Evolutionary conservation across 495 filamentous ascomycete genomes (phyloP), one percentile per base, ranked within the genome.

Genomic region (Tuber aestivum): DNA sequence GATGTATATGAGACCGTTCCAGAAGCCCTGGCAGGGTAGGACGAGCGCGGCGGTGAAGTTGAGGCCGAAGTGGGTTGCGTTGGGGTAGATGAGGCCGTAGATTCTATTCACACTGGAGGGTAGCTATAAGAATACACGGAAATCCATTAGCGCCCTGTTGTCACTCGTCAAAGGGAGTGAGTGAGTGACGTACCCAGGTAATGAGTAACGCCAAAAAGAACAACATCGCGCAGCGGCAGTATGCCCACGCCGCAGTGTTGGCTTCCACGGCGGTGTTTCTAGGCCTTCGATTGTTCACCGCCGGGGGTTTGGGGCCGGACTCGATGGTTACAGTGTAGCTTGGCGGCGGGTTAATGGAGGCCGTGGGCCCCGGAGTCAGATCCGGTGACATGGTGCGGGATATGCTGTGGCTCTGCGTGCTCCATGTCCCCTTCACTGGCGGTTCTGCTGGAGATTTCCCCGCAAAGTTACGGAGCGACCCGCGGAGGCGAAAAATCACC

Each of bases 1-100:
- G 20, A 89, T 83, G 84, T 96, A 97, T 74, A 97, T 93, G 72
- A 93, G 82, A 32, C 89, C 89, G 79, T 96, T 97, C 91, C 93
- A 95, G 80, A 95, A 94, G 2, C 94, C 94, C 81, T 96, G 94
- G 0, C 94, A 86, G 0, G 94, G 94, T 35, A 96, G 86, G 0
- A 96, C 93, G 70, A 94, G 87, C 1, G 91, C 89, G 40, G 90
- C 89, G 69, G 89, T 87, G 74, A 90, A 91, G 78, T 92, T 90
- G 40, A 96, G 87, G 37, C 85, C 85, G 71, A 90, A 88, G 40
- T 85, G 86, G 8, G 87, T 83, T 1, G 86, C 70, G 41, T 88
- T 85, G 0, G 86, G 85, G 79, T 91, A 84, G 9, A 89, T 85
- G 27, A 94, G 82, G 23, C 87, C 88, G 84, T 92, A 94, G 38